Percentiles rank a stretch among this genome's conserved stretches.
These are phyloP conservation scores for Beta lomatogona DNA, from an alignment of 179 eudicot genomes.

Conservation along the genomic window DNA sequence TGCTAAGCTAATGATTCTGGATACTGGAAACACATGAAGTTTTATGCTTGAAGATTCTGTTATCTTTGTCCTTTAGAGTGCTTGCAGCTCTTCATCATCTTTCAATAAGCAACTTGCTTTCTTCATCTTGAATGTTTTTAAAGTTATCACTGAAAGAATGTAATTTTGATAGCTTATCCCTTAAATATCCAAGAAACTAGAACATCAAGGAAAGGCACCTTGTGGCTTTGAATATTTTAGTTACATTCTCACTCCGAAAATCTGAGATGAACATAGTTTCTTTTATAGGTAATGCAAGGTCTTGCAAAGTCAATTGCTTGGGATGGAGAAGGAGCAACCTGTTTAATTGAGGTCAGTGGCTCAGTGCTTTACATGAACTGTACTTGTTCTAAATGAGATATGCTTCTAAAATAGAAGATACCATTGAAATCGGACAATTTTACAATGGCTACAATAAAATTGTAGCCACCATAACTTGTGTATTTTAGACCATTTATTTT, in stretches of 20 bases:
- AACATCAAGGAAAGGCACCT: background rate
- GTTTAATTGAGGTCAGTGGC: conserved; percentile 97
- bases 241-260: background rate
- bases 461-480: too few species aligned
- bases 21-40: background rate
- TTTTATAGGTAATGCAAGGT: conserved; percentile 91
- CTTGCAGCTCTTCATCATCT: background rate
- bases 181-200: background rate
- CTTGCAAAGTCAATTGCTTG: conserved; percentile 97
- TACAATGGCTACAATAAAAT: too few species aligned
- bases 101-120: background rate
- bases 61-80: conserved; percentile 1
- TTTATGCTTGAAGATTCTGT: background rate
- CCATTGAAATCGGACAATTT: background rate
- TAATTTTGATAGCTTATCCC: background rate
- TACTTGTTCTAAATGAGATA: background rate
- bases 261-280: conserved; percentile 2
- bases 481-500: too few species aligned
- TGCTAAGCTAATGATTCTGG: background rate
- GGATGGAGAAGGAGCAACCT: conserved; percentile 99
- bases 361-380: conserved; percentile 13
- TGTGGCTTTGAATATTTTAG: background rate
- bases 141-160: background rate
- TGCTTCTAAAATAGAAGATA: background rate
- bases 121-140: background rate